Conservation (phyloP, 2,329 filamentous ascomycete species). For the Beauveria sp. region DNA sequence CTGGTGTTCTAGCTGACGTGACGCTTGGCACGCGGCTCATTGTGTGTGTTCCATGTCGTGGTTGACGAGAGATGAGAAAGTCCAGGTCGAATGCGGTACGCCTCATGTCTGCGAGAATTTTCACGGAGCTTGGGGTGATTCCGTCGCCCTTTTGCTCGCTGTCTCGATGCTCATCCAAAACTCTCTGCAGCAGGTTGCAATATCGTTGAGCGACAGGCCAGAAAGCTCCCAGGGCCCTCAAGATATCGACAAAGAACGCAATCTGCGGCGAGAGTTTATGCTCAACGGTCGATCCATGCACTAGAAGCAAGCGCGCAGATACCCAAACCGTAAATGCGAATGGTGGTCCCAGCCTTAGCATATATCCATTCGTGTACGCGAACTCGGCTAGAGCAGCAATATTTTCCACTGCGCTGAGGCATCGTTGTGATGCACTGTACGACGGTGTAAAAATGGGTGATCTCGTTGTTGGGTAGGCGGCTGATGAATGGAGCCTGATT, state of each 20-base stretch:
- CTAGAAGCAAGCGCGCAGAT: slow-evolving; percentile 74
- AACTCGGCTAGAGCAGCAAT: slow-evolving; percentile 73
- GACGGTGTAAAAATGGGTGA: slow-evolving; percentile 86
- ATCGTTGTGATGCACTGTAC: slow-evolving; percentile 76
- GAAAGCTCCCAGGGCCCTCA: slow-evolving; percentile 71
- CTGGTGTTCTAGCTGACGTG: slow-evolving; percentile 61
- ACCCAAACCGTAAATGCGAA: slow-evolving; percentile 94
- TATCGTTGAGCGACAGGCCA: slow-evolving; percentile 86
- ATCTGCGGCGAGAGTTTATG: slow-evolving; percentile 75
- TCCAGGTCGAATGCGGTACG: slow-evolving; percentile 85
- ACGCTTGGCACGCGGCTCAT: slow-evolving; percentile 42
- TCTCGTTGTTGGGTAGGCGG: slow-evolving; percentile 82
- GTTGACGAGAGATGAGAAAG: slow-evolving; percentile 79
- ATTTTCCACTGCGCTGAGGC: slow-evolving; percentile 74
- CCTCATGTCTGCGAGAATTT: slow-evolving; percentile 85
- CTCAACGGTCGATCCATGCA: slow-evolving; percentile 85
- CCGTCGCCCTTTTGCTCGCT: slow-evolving; percentile 67
- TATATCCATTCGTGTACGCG: slow-evolving; percentile 64
- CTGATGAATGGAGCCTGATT: slow-evolving; percentile 84
- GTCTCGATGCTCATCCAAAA: slow-evolving; percentile 79
- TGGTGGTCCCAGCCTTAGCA: slow-evolving; percentile 76
- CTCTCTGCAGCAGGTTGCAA: slow-evolving; percentile 68
- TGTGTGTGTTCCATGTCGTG: slow-evolving; percentile 36
- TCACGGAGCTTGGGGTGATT: slow-evolving; percentile 73
- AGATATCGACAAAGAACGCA: slow-evolving; percentile 70